phyloP scores from a whole-genome alignment of 2,329 filamentous ascomycete genomes.

The Phoma sp. region DNA sequence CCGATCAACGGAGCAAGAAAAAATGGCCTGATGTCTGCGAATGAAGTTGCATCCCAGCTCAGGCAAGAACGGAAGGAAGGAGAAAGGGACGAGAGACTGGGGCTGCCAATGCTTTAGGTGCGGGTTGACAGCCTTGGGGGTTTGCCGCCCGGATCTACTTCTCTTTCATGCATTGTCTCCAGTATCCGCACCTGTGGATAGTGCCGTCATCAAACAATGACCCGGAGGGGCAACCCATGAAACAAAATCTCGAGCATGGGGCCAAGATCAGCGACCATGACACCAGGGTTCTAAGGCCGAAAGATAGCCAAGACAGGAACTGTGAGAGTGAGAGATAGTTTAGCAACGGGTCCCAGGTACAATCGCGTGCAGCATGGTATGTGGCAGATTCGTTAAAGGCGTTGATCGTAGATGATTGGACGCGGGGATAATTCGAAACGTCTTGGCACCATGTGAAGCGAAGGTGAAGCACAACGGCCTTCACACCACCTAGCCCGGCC shows the following conservation, averaged over 20 bases:
- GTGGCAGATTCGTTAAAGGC: slow-evolving; percentile 3
- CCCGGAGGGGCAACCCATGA: slow-evolving; percentile 18
- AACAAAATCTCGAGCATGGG: slow-evolving; percentile 24
- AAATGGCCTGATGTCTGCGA: slow-evolving; percentile 27
- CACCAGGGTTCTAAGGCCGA: slow-evolving; percentile 27
- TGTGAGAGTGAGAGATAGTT: slow-evolving; percentile 16
- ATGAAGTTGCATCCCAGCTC: slow-evolving; percentile 24
- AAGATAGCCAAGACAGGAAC: slow-evolving; percentile 19
- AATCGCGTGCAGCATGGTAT: background rate
- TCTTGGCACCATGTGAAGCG: slow-evolving; percentile 35
- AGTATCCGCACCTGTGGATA: slow-evolving; percentile 27
- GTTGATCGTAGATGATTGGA: slow-evolving; percentile 24
- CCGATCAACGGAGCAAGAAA: slow-evolving; percentile 43
- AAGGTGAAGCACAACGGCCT: slow-evolving; percentile 34
- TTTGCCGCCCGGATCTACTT: slow-evolving; percentile 23
- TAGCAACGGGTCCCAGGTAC: background rate
- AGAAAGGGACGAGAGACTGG: slow-evolving; percentile 30
- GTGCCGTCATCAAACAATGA: slow-evolving; percentile 14
- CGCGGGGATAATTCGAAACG: slow-evolving; percentile 29
- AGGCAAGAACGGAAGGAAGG: slow-evolving; percentile 26
- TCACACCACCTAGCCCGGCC: slow-evolving; percentile 21
- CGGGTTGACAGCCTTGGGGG: slow-evolving; percentile 24
- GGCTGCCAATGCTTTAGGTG: slow-evolving; percentile 42
- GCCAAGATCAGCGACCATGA: slow-evolving; percentile 31
- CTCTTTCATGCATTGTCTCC: slow-evolving; percentile 38